Percentiles rank a stretch among this genome's conserved stretches.
These are phyloP conservation scores for Mucor velutinosus DNA, from an alignment of 371 early-diverging fungal genomes.

Conservation along the genomic window DNA sequence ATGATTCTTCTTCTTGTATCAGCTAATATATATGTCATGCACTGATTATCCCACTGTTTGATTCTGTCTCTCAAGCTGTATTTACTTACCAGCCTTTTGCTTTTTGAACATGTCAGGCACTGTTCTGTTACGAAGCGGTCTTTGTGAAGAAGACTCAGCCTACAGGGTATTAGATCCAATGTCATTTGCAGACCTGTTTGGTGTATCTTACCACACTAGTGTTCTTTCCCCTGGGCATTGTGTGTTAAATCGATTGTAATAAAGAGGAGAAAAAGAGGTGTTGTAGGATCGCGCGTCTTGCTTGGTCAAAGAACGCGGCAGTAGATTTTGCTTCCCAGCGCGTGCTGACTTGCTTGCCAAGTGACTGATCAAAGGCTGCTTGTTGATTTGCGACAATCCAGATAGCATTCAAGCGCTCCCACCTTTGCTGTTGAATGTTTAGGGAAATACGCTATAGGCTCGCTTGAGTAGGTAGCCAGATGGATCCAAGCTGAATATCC, in stretches of 20 bases:
- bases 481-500: no score
- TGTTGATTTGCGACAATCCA: neutral
- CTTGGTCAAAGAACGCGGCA: neutral
- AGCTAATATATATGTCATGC: neutral
- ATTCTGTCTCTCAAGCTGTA: neutral
- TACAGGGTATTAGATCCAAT: neutral
- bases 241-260: neutral
- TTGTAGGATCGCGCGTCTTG: neutral
- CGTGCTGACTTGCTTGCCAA: neutral
- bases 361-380: neutral
- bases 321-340: neutral
- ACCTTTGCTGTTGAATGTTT: no score
- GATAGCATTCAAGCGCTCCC: no score
- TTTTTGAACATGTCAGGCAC: conserved; percentile 32
- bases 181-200: neutral
- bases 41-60: neutral
- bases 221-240: conserved; percentile 1
- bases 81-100: conserved; percentile 21
- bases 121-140: conserved; percentile 25
- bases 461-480: no score
- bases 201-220: neutral
- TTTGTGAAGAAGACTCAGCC: conserved; percentile 9
- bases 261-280: neutral
- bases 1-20: neutral
- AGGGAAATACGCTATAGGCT: no score